Evolutionary conservation across 345 rosid genomes (phyloP).

Genomic region (Rhodomyrtus tomentosa): DNA sequence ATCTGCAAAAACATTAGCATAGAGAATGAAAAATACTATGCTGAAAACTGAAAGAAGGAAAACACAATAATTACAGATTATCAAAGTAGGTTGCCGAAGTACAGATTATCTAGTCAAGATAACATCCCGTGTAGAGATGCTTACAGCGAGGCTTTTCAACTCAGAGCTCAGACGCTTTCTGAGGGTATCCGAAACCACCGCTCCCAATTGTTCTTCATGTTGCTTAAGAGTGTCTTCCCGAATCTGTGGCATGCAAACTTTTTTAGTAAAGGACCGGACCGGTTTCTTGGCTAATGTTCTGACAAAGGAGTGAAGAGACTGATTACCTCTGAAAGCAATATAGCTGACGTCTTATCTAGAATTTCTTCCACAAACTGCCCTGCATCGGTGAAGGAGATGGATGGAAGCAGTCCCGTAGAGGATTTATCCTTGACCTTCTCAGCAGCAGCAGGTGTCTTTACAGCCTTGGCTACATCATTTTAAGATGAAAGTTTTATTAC

Average conservation of each 20-base stretch:
- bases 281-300: background rate
- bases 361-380: conserved; percentile 64
- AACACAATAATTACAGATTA: background rate
- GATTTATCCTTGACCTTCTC: conserved; percentile 27
- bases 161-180: conserved; percentile 48
- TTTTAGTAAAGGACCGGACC: background rate
- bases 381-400: conserved; percentile 22
- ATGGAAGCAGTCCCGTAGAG: conserved; percentile 1
- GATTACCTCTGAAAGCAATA: conserved; percentile 49
- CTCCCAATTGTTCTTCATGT: conserved; percentile 40
- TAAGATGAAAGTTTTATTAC: background rate
- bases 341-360: conserved; percentile 41
- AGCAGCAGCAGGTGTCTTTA: conserved; percentile 19
- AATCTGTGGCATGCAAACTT: conserved; percentile 22
- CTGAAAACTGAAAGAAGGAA: background rate
- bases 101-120: background rate
- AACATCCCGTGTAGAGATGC: conserved; percentile 1
- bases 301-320: background rate
- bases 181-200: conserved; percentile 26
- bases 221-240: conserved; percentile 25
- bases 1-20: conserved; percentile 28
- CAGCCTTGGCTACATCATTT: conserved; percentile 36
- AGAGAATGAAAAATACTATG: background rate
- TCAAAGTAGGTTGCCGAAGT: background rate
- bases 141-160: conserved; percentile 52